Evolutionary conservation across 352 stramenopile genomes (phyloP).

Genomic region (Phytophthora macrochlamydospora): DNA sequence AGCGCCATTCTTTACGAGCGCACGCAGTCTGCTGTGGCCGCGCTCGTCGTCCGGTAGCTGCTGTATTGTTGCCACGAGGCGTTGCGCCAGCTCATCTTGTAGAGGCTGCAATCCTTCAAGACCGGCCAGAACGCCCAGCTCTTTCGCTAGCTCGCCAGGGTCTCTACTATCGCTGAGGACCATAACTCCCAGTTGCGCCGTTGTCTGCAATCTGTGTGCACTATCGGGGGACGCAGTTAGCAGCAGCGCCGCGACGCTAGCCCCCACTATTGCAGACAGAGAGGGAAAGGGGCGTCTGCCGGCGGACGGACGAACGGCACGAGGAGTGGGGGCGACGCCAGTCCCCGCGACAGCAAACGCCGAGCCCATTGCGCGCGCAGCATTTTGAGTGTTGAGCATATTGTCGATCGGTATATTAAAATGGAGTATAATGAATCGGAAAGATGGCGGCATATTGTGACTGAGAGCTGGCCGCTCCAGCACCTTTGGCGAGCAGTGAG

Average conservation of each 20-base stretch:
- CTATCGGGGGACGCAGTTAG: slow-evolving; percentile 14
- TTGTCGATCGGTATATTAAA: too few relatives aligned
- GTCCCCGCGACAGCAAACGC: slow-evolving; percentile 18
- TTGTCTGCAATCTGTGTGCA: slow-evolving; percentile 25
- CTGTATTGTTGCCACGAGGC: slow-evolving; percentile 27
- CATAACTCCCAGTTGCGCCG: slow-evolving; percentile 32
- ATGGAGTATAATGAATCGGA: too few relatives aligned
- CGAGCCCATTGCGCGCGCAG: slow-evolving; percentile 12
- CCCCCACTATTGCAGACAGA: neutral
- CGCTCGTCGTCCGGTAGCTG: slow-evolving; percentile 17
- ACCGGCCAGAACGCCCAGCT: slow-evolving; percentile 18
- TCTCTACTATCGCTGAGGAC: slow-evolving; percentile 28
- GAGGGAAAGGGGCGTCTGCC: too few relatives aligned
- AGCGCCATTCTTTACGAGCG: slow-evolving; percentile 32
- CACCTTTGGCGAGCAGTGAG: too few relatives aligned
- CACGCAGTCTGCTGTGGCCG: slow-evolving; percentile 28
- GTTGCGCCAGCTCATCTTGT: slow-evolving; percentile 27
- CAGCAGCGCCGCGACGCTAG: slow-evolving; percentile 16
- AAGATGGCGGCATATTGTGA: too few relatives aligned
- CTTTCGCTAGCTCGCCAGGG: neutral
- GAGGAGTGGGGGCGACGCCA: neutral
- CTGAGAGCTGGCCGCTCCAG: too few relatives aligned
- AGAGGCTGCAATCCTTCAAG: slow-evolving; percentile 18
- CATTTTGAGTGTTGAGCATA: too few relatives aligned
- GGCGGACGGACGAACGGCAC: too few relatives aligned